Percentiles rank a stretch among this genome's conserved stretches.
phyloP scores from a whole-genome alignment of 1,139 yeast species.

The Meyerozyma sp. region DNA sequence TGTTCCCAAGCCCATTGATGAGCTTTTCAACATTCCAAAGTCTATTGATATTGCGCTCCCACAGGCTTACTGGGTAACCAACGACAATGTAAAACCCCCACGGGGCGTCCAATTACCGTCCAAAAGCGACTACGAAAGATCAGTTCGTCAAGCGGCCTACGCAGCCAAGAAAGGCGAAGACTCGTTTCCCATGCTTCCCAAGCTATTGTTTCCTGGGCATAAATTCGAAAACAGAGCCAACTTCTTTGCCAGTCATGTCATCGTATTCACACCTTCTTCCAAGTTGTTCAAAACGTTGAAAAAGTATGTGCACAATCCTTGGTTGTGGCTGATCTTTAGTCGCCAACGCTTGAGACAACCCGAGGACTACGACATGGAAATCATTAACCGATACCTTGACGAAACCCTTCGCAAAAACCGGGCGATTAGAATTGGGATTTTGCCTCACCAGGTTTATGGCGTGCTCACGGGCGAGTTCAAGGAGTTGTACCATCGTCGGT shows the following conservation, averaged over 20 bases:
- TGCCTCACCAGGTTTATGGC: conserved; percentile 45
- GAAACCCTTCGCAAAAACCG: conserved; percentile 9
- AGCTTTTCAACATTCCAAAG: conserved; percentile 24
- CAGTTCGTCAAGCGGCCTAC: conserved; percentile 6
- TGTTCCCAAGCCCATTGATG: conserved; percentile 20
- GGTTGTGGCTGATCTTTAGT: conserved; percentile 23
- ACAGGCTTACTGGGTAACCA: conserved; percentile 34
- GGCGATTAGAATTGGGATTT: conserved; percentile 24
- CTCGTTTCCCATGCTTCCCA: conserved; percentile 11
- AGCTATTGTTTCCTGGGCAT: conserved; percentile 22
- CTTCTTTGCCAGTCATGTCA: conserved; percentile 39
- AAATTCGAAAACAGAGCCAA: conserved; percentile 23
- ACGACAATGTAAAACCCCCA: conserved; percentile 8
- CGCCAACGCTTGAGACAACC: conserved; percentile 15
- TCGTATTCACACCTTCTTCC: conserved; percentile 39
- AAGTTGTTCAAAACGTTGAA: conserved; percentile 22
- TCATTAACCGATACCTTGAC: conserved; percentile 32
- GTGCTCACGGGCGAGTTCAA: conserved; percentile 47
- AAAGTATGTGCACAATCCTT: conserved; percentile 26
- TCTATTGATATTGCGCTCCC: conserved; percentile 28
- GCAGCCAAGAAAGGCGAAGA: conserved; percentile 1
- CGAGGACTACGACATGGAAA: conserved; percentile 46
- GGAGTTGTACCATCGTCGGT: conserved; percentile 19
- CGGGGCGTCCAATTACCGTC: background rate
- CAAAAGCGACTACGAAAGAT: conserved; percentile 4